Evolutionary conservation across 208 protist genomes (phyloP).

Genomic region (Acanthamoeba triangularis): DNA sequence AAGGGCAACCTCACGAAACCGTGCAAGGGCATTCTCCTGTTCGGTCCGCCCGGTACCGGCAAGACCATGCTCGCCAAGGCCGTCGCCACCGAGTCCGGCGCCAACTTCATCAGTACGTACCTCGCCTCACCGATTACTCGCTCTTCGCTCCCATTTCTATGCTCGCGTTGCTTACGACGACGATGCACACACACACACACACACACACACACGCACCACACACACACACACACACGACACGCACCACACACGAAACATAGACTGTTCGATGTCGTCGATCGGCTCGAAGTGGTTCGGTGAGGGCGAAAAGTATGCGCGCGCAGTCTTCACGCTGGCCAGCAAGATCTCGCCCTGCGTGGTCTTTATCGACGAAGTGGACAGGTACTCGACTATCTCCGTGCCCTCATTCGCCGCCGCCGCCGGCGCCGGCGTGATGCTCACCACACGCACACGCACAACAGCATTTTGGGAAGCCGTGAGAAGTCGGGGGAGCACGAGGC

Average conservation of each 20-base stretch:
- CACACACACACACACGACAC: background rate
- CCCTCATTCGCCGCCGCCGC: no score
- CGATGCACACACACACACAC: background rate
- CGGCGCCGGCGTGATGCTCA: background rate
- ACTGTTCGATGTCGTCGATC: slow-evolving; percentile 76
- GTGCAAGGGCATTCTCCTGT: slow-evolving; percentile 85
- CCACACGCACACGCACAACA: background rate
- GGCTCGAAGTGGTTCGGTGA: slow-evolving; percentile 91
- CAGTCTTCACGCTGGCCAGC: slow-evolving; percentile 89
- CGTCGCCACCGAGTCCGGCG: slow-evolving; percentile 83
- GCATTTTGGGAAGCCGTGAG: slow-evolving; percentile 86
- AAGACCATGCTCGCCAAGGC: slow-evolving; percentile 87
- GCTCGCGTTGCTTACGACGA: background rate
- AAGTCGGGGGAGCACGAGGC: slow-evolving; percentile 88
- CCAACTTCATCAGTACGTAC: slow-evolving; percentile 85
- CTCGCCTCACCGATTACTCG: background rate
- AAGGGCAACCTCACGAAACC: slow-evolving; percentile 84
- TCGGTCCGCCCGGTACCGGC: slow-evolving; percentile 83
- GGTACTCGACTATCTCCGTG: background rate
- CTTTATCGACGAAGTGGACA: slow-evolving; percentile 91
- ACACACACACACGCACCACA: no score
- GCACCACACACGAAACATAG: no score
- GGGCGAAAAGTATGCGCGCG: slow-evolving; percentile 89
- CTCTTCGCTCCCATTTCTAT: background rate
- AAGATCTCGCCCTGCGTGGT: slow-evolving; percentile 90